A percentile compares a stretch with the other conserved stretches of the same genome.
Conservation (phyloP, 1,139 yeast species). For the Diutina rugosa region DNA sequence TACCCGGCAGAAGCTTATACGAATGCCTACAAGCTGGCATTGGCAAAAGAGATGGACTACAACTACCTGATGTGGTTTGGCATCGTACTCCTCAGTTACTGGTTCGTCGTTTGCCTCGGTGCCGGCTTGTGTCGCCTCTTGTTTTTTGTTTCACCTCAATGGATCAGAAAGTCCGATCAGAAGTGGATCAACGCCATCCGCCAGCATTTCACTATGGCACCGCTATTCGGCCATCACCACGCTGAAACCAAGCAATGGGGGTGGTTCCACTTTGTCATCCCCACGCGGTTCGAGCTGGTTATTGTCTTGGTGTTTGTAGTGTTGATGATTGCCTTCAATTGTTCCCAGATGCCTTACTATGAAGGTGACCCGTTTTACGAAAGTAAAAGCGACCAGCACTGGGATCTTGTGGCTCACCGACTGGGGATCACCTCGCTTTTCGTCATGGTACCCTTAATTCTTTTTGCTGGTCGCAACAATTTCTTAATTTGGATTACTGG, state of each 20-base stretch:
- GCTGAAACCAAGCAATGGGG: background rate
- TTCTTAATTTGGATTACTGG: background rate
- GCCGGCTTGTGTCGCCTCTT: slow-evolving; percentile 18
- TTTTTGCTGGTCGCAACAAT: slow-evolving; percentile 2
- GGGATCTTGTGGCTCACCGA: background rate
- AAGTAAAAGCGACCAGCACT: background rate
- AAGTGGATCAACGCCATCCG: background rate
- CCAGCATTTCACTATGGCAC: background rate
- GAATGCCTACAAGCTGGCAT: background rate
- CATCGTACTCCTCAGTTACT: slow-evolving; percentile 34
- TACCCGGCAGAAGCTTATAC: background rate
- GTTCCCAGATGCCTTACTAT: background rate
- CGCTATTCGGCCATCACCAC: background rate
- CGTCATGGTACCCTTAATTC: background rate
- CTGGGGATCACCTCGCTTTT: background rate
- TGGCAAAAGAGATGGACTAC: background rate
- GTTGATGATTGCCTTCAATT: background rate
- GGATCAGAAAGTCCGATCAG: background rate
- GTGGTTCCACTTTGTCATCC: background rate
- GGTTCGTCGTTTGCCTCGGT: slow-evolving; percentile 26
- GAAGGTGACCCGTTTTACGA: background rate
- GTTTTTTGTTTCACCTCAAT: background rate
- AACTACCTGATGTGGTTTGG: slow-evolving; percentile 36
- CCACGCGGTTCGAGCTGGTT: background rate
- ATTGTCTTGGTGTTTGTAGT: background rate